These are phyloP conservation scores for barrel medic (Medicago truncatula) DNA, from an alignment of 306 rosid species.

Conservation along the genomic window DNA sequence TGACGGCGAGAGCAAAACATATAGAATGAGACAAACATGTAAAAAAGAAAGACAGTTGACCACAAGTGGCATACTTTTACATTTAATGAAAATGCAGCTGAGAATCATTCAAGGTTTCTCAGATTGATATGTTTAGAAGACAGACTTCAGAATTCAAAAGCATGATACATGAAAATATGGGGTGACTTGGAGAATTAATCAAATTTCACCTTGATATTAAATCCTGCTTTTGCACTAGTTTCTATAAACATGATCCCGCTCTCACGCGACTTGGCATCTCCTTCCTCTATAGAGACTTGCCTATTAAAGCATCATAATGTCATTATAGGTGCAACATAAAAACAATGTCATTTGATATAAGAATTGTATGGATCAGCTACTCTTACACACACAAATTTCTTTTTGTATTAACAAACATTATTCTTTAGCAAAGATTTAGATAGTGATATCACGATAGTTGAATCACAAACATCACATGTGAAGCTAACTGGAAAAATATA, in stretches of 20 bases:
- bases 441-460: not conserved
- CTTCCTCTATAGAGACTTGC: slow-evolving; percentile 97
- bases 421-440: not conserved
- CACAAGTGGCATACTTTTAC: not conserved
- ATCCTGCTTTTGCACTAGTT: slow-evolving; percentile 98
- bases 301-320: slow-evolving; percentile 53
- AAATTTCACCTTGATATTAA: slow-evolving; percentile 88
- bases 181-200: slow-evolving; percentile 22
- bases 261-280: slow-evolving; percentile 92
- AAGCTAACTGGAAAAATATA: not conserved
- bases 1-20: not conserved
- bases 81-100: slow-evolving; percentile 28
- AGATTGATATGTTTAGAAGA: slow-evolving; percentile 24
- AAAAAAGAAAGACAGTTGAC: slow-evolving; percentile 14
- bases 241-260: slow-evolving; percentile 90
- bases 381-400: not conserved
- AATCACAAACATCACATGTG: not conserved
- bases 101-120: slow-evolving; percentile 7
- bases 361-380: not conserved
- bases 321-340: slow-evolving; percentile 26
- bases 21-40: slow-evolving; percentile 17
- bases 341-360: not conserved
- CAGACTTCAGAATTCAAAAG: slow-evolving; percentile 9
- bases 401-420: not conserved
- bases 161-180: slow-evolving; percentile 16